Evolutionary conservation across 139 green algal species (phyloP), one percentile per base, ranked within the genome.

Genomic region (Chlorella vulgaris): DNA sequence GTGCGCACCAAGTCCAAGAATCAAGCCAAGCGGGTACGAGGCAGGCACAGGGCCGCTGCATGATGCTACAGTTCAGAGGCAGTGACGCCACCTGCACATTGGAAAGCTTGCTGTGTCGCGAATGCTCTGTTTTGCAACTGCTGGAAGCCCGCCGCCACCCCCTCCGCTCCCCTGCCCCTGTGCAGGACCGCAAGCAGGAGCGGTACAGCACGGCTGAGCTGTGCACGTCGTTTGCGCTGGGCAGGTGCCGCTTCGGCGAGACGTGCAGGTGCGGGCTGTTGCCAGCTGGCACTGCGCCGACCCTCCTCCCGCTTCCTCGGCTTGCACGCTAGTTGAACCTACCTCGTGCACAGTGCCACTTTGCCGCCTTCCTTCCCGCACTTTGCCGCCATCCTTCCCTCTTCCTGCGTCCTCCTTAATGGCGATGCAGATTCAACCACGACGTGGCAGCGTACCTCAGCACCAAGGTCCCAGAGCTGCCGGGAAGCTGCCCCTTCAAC

Each of bases 401-500:
- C n/a, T n/a, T n/a, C n/a, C n/a, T n/a, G 22, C 5, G 4, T 4
- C 28, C 19, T 39, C n/a, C 3, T 24, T 21, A 31, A 13, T 2
- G 28, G 67, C 26, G 66, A 19, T 97, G 94, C 88, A 88, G 76
- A 28, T 95, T 91, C 86, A 90, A 80, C 43, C 94, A 98, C 65
- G 94, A 97, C 68, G 67, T 93, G 5, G 71, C 78, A 2, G 78
- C 79, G 5, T 96, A 87, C 70, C 38, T 95, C 21, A 35, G n/a
- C 7, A 29, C n/a, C 19, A 95, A 95, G 81, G 83, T 84, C 3
- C 60, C 61, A 3, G 93, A 96, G 36, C 81, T 97, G 61, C 93
- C 92, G 22, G 94, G 94, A 7, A 51, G 22, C 35, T 98, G 94
- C 74, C 90, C 90, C 1, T 97, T 92, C 33, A 74, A 40, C 53